A percentile compares a stretch with the other conserved stretches of the same genome.
phyloP scores from a whole-genome alignment of 495 filamentous ascomycete genomes.

The Neurospora sp. region DNA sequence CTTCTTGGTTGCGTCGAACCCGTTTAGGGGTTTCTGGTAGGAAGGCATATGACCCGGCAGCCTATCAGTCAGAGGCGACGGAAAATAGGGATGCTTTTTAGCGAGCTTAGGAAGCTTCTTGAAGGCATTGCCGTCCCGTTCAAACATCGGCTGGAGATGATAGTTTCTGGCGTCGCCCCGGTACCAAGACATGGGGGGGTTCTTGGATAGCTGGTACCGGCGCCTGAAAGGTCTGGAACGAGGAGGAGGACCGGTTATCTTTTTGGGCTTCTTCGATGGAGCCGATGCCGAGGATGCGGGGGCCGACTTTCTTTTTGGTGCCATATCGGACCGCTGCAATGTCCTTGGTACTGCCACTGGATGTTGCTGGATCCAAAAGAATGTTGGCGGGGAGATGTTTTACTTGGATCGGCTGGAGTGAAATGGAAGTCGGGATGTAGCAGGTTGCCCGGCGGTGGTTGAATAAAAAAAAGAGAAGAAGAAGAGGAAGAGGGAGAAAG shows the following conservation, averaged over 20 bases:
- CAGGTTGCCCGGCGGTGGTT: neutral
- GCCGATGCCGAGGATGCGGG: neutral
- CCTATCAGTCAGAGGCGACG: too few relatives aligned
- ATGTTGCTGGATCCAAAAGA: neutral
- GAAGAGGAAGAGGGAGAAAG: neutral
- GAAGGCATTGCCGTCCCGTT: too few relatives aligned
- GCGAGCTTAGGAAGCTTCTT: neutral
- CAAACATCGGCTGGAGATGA: too few relatives aligned
- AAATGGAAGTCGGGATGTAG: neutral
- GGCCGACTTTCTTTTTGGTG: neutral
- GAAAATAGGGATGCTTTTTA: too few relatives aligned
- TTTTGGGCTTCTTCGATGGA: neutral
- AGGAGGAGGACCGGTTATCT: neutral
- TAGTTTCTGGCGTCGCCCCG: neutral
- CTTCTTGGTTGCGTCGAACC: neutral
- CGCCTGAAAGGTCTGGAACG: neutral
- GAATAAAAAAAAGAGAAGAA: neutral
- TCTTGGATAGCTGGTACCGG: neutral
- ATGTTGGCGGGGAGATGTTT: neutral
- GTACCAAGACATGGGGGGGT: neutral
- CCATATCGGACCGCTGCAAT: neutral
- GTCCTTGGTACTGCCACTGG: neutral
- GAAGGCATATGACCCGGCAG: too few relatives aligned
- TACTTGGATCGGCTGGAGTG: neutral
- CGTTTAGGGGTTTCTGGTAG: too few relatives aligned